phyloP scores from a whole-genome alignment of 495 filamentous ascomycete species.

The Penicillium atrosanguineum region DNA sequence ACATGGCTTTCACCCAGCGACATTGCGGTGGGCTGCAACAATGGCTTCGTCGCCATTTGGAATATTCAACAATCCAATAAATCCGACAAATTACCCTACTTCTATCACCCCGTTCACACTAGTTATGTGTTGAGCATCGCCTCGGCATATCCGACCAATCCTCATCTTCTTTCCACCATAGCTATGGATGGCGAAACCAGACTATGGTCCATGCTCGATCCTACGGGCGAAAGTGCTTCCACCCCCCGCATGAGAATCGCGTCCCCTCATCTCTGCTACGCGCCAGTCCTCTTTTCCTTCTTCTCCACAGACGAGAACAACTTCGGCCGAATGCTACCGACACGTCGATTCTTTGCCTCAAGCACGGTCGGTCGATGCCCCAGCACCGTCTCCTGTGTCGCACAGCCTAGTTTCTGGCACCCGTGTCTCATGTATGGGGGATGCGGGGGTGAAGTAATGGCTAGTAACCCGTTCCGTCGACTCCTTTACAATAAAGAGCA shows the following conservation, averaged over 20 bases:
- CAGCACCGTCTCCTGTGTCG: conserved; percentile 43
- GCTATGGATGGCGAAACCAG: conserved; percentile 59
- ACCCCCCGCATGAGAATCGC: conserved; percentile 53
- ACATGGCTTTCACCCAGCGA: conserved; percentile 61
- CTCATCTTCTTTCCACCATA: conserved; percentile 52
- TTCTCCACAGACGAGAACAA: conserved; percentile 58
- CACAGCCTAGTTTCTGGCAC: conserved; percentile 47
- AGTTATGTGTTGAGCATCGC: conserved; percentile 58
- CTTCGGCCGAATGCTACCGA: conserved; percentile 48
- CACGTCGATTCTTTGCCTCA: conserved; percentile 56
- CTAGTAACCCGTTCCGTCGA: conserved; percentile 56
- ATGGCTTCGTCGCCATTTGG: conserved; percentile 59
- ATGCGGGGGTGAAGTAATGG: conserved; percentile 54
- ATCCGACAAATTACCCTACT: conserved; percentile 42
- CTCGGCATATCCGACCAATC: conserved; percentile 59
- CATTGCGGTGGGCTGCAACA: conserved; percentile 61
- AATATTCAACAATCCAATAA: conserved; percentile 42
- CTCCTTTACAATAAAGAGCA: conserved; percentile 51
- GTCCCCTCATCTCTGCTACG: conserved; percentile 50
- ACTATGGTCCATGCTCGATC: conserved; percentile 54
- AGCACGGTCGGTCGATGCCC: conserved; percentile 34
- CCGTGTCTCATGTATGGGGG: conserved; percentile 53
- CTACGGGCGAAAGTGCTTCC: conserved; percentile 44
- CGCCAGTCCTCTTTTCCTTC: conserved; percentile 53
- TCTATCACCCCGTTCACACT: conserved; percentile 56